Conservation (phyloP, 192 early-diverging fungal genomes). For the Allomyces macrogynus region DNA sequence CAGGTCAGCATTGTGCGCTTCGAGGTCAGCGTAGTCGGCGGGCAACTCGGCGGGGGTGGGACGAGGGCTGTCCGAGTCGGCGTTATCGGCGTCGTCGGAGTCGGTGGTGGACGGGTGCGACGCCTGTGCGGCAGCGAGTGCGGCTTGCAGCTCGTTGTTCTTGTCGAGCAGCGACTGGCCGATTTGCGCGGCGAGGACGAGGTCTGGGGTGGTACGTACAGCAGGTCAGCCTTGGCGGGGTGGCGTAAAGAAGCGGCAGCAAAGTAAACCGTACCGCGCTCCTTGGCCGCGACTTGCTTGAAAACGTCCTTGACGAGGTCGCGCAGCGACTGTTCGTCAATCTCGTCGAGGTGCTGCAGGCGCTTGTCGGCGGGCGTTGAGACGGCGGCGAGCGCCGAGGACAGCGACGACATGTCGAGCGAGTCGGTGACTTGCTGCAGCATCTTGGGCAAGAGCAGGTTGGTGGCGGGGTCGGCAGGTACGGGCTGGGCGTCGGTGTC, state of each 20-base stretch:
- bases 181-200: conserved; percentile 12
- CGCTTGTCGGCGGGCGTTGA: neutral
- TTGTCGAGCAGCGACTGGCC: conserved; percentile 10
- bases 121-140: neutral
- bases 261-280: neutral
- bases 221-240: no score
- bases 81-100: neutral
- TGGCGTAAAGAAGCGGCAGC: no score
- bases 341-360: neutral
- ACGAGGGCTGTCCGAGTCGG: neutral
- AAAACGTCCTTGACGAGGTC: neutral
- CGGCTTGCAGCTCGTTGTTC: conserved; percentile 8
- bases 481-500: no score
- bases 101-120: neutral
- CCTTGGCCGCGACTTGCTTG: neutral
- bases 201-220: neutral
- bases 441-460: neutral
- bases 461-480: no score
- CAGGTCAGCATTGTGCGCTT: conserved; percentile 1
- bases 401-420: neutral
- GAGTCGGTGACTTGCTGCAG: neutral
- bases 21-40: conserved; percentile 3
- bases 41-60: neutral
- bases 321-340: neutral
- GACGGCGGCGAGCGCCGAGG: neutral